These are phyloP conservation scores for Fusarium papillatum DNA, from an alignment of 2,329 filamentous ascomycete genomes.

Conservation along the genomic window DNA sequence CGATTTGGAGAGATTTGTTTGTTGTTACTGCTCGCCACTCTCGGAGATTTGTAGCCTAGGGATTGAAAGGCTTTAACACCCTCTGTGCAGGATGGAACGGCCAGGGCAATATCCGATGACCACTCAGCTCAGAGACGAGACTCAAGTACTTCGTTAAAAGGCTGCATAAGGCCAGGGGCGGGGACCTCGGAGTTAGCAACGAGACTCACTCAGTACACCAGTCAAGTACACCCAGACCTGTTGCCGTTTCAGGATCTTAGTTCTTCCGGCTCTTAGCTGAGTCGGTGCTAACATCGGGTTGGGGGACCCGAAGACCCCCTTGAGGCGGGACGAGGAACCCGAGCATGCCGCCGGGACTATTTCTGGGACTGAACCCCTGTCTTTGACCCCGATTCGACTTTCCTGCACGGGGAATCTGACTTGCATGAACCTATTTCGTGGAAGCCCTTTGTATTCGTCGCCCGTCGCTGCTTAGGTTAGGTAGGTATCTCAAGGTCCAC, in stretches of 20 bases:
- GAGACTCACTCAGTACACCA: not conserved
- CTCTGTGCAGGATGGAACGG: not conserved
- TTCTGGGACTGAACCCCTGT: not conserved
- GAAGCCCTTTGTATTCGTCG: not conserved
- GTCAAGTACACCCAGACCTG: not conserved
- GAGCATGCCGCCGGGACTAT: not conserved
- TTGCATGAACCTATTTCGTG: not conserved
- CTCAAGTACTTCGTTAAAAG: not conserved
- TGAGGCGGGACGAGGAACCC: not conserved
- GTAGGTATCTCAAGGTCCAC: too few species aligned
- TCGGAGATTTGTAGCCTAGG: not conserved
- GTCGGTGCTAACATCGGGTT: not conserved
- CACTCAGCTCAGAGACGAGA: not conserved
- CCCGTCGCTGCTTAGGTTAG: too few species aligned
- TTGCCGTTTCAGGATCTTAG: not conserved
- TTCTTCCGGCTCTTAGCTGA: not conserved
- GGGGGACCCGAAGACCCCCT: not conserved
- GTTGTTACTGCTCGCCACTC: not conserved
- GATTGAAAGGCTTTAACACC: not conserved
- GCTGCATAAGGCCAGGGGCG: too few species aligned
- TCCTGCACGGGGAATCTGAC: not conserved
- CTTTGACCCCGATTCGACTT: not conserved
- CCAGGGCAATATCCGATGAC: not conserved
- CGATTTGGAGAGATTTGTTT: not conserved
- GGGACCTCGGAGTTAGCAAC: not conserved